Base-by-base conservation (phyloP, 805 yeast genomes). In the Lipomyces yamanashiensis region DNA sequence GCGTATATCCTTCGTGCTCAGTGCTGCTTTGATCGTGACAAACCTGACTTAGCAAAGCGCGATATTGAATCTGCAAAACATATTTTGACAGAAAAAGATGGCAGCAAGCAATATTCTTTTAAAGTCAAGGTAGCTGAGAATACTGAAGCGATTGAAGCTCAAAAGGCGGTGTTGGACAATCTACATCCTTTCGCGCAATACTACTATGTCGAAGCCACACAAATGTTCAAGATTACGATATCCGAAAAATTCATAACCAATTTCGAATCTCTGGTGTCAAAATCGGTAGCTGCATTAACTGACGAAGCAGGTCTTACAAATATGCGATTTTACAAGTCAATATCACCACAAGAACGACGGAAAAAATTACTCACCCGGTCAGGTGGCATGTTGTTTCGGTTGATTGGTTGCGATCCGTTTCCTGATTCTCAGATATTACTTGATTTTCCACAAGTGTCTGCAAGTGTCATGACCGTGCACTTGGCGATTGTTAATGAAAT, bases 401-500 rank as follows among this genome's bases (percentile, higher is more conserved):
- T 64, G 6, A 28, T 61, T 12, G 56, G 54, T 10, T 56, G 62
- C 15, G 54, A 54, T 8, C 67, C 67, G 21, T 57, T 64, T 23
- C 65, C 67, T 13, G 23, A 9, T 33, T 53, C 54, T 6, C 28
- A 5, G 17, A 40, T 61, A 39, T 34, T 8, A 15, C 13, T 19
- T 17, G 7, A 21, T 34, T 12, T 6, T 19, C 19, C 40, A 33
- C 44, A 50, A 12, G 23, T 13, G 13, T 21, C 13, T 13, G 49
- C 33, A 2, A 47, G 17, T 6, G 41, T 36, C 8, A 19, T 60
- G 13, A 57, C 58, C 2, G 52, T 66, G 4, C 68, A 66, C 37
- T 39, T 62, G 28, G 66, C 61, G 15, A 37, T 63, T 15, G 64
- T 62, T n/a, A 66, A 62, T 44, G 68, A 66, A 28, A 66, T 66